These are phyloP conservation scores for Drechslerella dactyloides DNA, from an alignment of 2,329 filamentous ascomycete genomes.

Conservation along the genomic window DNA sequence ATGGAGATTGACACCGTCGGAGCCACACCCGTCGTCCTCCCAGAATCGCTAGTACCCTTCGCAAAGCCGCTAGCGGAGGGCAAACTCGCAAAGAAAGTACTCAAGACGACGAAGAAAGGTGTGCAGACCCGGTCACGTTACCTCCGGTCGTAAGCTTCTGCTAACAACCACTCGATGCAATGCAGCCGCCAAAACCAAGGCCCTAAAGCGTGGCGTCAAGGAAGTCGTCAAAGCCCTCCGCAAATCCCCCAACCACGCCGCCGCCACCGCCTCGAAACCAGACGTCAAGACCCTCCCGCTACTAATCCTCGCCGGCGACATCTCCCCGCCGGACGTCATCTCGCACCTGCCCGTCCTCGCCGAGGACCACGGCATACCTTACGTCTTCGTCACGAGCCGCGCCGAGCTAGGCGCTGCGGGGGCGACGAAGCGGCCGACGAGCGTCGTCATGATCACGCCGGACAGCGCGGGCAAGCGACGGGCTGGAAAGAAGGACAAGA, in stretches of 20 bases:
- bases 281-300: constrained; percentile 64
- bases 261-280: constrained; percentile 69
- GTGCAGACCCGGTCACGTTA: constrained; percentile 33
- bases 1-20: constrained; percentile 62
- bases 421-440: constrained; percentile 93
- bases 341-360: constrained; percentile 96
- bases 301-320: constrained; percentile 93
- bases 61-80: constrained; percentile 80
- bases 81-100: constrained; percentile 72
- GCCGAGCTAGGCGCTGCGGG: constrained; percentile 93
- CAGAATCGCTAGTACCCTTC: constrained; percentile 75
- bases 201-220: constrained; percentile 96
- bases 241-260: constrained; percentile 78
- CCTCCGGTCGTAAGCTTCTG: constrained; percentile 3
- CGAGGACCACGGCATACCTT: constrained; percentile 97
- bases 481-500: constrained; percentile 57
- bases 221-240: constrained; percentile 98
- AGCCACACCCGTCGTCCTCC: constrained; percentile 22
- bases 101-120: constrained; percentile 70
- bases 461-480: constrained; percentile 59
- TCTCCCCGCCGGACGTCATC: constrained; percentile 98
- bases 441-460: constrained; percentile 86
- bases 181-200: constrained; percentile 89
- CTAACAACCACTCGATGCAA: constrained; percentile 17
- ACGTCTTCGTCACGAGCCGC: constrained; percentile 90